Evolutionary conservation across 495 filamentous ascomycete species (phyloP).

Genomic region (Monascus purpureus): DNA sequence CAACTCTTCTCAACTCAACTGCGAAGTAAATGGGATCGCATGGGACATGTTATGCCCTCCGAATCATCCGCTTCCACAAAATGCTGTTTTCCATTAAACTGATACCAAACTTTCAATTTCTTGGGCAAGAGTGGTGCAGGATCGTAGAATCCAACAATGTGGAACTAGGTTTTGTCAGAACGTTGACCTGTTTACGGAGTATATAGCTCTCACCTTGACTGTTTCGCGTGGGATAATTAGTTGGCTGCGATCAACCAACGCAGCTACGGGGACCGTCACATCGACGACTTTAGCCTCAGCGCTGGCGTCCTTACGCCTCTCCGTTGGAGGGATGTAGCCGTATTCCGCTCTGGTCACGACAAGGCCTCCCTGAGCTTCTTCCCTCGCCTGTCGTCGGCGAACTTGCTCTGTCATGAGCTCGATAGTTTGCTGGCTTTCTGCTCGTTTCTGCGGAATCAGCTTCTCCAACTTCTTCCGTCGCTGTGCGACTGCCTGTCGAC

Average conservation of each 20-base stretch:
- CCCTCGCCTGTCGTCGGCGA: slow-evolving; percentile 27
- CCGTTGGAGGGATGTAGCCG: slow-evolving; percentile 20
- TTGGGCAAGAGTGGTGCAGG: slow-evolving; percentile 39
- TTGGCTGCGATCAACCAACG: slow-evolving; percentile 33
- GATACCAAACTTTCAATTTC: slow-evolving; percentile 38
- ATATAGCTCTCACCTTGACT: slow-evolving; percentile 20
- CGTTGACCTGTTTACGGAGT: slow-evolving; percentile 4
- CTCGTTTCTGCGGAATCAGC: slow-evolving; percentile 25
- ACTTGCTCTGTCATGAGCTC: slow-evolving; percentile 38
- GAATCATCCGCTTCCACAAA: slow-evolving; percentile 31
- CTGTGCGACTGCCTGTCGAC: slow-evolving; percentile 18
- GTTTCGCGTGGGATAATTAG: slow-evolving; percentile 27
- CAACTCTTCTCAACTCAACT: slow-evolving; percentile 2
- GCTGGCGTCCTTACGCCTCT: slow-evolving; percentile 11
- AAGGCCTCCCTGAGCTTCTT: slow-evolving; percentile 22
- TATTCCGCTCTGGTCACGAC: slow-evolving; percentile 30
- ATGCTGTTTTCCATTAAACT: slow-evolving; percentile 31
- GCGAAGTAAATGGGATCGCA: slow-evolving; percentile 17
- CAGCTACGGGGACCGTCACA: slow-evolving; percentile 35
- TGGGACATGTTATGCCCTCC: slow-evolving; percentile 27
- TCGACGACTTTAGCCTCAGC: slow-evolving; percentile 21
- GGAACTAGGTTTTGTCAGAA: slow-evolving; percentile 26
- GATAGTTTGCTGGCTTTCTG: slow-evolving; percentile 38
- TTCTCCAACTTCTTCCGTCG: slow-evolving; percentile 27
- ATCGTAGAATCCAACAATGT: slow-evolving; percentile 44